Conservation (phyloP, 2,329 filamentous ascomycete genomes). For the Talaromyces pinophilus region DNA sequence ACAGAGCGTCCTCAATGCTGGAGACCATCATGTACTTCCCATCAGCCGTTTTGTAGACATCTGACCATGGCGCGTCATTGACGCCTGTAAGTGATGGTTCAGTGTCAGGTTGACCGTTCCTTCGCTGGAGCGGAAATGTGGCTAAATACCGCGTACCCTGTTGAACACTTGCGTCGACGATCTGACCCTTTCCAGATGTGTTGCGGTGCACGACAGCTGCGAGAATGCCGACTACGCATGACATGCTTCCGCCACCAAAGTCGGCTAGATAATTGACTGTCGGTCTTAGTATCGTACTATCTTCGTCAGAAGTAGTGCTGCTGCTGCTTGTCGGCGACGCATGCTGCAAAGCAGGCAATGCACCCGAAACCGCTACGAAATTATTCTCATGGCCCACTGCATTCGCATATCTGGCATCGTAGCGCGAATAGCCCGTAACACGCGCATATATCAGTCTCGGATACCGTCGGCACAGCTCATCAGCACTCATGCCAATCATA, state of each 20-base stretch:
- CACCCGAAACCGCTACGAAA: slow-evolving; percentile 21
- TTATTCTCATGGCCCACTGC: slow-evolving; percentile 22
- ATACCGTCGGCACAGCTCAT: slow-evolving; percentile 16
- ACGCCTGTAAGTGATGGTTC: slow-evolving; percentile 19
- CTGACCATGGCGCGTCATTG: slow-evolving; percentile 18
- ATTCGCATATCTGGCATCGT: slow-evolving; percentile 12
- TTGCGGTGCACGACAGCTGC: slow-evolving; percentile 16
- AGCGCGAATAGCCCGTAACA: slow-evolving; percentile 17
- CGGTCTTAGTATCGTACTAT: slow-evolving; percentile 1
- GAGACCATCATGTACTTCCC: slow-evolving; percentile 22
- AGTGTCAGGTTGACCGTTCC: slow-evolving; percentile 13
- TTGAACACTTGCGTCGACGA: slow-evolving; percentile 23
- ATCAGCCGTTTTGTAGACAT: slow-evolving; percentile 19
- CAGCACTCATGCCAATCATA: slow-evolving; percentile 19
- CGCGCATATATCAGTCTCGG: slow-evolving; percentile 19
- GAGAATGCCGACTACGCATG: slow-evolving; percentile 19
- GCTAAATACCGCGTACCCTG: slow-evolving; percentile 20
- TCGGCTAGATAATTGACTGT: slow-evolving; percentile 20
- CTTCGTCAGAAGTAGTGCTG: not conserved
- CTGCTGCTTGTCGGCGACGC: not conserved
- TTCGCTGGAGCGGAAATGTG: slow-evolving; percentile 18
- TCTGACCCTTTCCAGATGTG: slow-evolving; percentile 19
- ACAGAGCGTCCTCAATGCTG: slow-evolving; percentile 18
- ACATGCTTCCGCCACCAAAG: slow-evolving; percentile 19
- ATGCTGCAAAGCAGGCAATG: slow-evolving; percentile 21